A percentile compares a stretch with the other conserved stretches of the same genome.
Evolutionary conservation across 177 flowering plant species (phyloP).

Genomic region (Vitis hybrid): DNA sequence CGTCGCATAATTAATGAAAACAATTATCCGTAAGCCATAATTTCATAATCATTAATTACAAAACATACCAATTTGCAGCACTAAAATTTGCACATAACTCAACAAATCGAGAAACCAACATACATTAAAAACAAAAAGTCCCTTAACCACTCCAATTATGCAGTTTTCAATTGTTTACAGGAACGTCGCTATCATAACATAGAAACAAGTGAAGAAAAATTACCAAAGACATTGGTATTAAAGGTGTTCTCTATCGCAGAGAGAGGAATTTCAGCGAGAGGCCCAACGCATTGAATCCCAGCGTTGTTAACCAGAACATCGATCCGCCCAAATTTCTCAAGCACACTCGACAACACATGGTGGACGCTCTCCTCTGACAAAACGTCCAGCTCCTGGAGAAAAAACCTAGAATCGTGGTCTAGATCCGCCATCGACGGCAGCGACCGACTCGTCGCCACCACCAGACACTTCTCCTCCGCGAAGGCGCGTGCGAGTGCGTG

Average conservation of each 20-base stretch:
- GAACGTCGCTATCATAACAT: neutral
- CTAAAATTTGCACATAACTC: too few relatives aligned
- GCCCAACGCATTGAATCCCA: conserved; percentile 83
- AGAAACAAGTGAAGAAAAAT: neutral
- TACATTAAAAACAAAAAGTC: neutral
- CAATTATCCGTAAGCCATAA: too few relatives aligned
- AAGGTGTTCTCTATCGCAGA: conserved; percentile 56
- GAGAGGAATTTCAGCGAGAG: conserved; percentile 86
- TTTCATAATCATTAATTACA: too few relatives aligned
- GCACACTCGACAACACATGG: conserved; percentile 38
- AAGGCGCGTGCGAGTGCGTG: conserved; percentile 74
- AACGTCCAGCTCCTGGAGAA: conserved; percentile 71
- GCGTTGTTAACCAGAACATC: conserved; percentile 92
- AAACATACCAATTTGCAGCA: too few relatives aligned
- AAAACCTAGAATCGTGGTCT: conserved; percentile 44
- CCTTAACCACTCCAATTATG: too few relatives aligned
- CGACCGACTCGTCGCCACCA: conserved; percentile 80
- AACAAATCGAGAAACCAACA: neutral
- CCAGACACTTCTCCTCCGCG: conserved; percentile 59
- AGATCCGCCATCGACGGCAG: conserved; percentile 59
- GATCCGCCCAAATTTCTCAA: conserved; percentile 63
- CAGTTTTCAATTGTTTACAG: too few relatives aligned
- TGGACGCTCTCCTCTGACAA: conserved; percentile 65
- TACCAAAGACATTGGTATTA: conserved; percentile 85
- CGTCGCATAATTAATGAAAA: too few relatives aligned